Conservation (phyloP, 2,329 filamentous ascomycete genomes). For the Cordyceps pruinosa region DNA sequence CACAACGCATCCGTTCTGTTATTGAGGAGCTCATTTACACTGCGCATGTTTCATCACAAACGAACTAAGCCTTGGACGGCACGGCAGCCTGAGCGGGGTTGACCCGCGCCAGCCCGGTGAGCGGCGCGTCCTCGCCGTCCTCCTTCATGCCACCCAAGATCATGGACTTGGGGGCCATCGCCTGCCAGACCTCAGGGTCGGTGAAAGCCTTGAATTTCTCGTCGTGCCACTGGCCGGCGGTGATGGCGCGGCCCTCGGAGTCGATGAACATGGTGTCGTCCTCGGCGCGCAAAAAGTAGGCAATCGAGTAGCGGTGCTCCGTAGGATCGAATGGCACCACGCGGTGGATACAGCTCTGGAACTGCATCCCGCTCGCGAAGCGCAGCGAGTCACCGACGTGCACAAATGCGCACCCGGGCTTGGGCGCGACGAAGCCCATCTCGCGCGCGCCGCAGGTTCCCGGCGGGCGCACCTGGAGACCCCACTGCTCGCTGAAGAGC, state of each 20-base stretch:
- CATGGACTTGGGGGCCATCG: slow-evolving; percentile 41
- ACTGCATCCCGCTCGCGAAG: slow-evolving; percentile 45
- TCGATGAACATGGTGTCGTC: slow-evolving; percentile 50
- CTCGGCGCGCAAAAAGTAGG: slow-evolving; percentile 52
- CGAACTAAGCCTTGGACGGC: slow-evolving; percentile 10
- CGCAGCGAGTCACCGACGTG: slow-evolving; percentile 54
- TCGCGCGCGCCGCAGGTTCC: slow-evolving; percentile 31
- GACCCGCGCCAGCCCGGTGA: background rate
- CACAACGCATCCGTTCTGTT: background rate
- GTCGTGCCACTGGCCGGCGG: slow-evolving; percentile 48
- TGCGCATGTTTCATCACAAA: background rate
- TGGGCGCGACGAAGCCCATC: slow-evolving; percentile 48
- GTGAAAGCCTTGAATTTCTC: slow-evolving; percentile 48
- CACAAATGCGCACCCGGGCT: slow-evolving; percentile 44
- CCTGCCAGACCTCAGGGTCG: slow-evolving; percentile 36
- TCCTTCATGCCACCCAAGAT: slow-evolving; percentile 45
- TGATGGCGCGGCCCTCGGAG: slow-evolving; percentile 45
- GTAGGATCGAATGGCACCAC: slow-evolving; percentile 45
- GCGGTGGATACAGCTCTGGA: slow-evolving; percentile 51
- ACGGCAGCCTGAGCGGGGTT: background rate
- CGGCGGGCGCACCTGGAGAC: slow-evolving; percentile 49
- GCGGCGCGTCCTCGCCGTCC: slow-evolving; percentile 23
- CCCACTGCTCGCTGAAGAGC: slow-evolving; percentile 50
- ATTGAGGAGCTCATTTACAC: background rate
- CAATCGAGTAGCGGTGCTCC: slow-evolving; percentile 52